Conservation (phyloP, 1,139 yeast genomes). For the Lodderomyces theae region DNA sequence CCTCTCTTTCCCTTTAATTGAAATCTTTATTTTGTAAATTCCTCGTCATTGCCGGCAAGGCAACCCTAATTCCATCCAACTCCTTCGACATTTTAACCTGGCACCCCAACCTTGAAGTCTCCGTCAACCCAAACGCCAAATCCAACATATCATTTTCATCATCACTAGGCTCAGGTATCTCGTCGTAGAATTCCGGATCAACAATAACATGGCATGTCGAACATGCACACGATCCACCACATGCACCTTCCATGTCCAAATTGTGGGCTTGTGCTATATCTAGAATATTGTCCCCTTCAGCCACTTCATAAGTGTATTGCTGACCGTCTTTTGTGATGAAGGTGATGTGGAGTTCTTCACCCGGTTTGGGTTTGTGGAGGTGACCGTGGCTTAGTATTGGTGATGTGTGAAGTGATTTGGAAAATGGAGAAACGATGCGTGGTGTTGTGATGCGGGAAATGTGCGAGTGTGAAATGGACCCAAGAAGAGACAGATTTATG, state of each 20-base stretch:
- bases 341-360: slow-evolving; percentile 87
- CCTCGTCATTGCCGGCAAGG: slow-evolving; percentile 95
- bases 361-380: slow-evolving; percentile 84
- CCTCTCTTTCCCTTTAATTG: slow-evolving; percentile 14
- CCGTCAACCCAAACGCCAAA: slow-evolving; percentile 94
- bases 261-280: slow-evolving; percentile 95
- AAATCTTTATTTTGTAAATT: slow-evolving; percentile 82
- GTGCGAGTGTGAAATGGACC: neutral
- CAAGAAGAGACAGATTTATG: neutral
- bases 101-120: slow-evolving; percentile 94
- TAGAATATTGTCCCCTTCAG: slow-evolving; percentile 86
- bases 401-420: slow-evolving; percentile 13
- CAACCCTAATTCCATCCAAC: slow-evolving; percentile 91
- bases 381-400: slow-evolving; percentile 63
- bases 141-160: slow-evolving; percentile 99
- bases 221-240: slow-evolving; percentile 99
- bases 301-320: slow-evolving; percentile 77
- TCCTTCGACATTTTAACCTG: slow-evolving; percentile 88
- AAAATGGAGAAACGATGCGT: slow-evolving; percentile 18
- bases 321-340: slow-evolving; percentile 90
- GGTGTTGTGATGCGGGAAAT: slow-evolving; percentile 6
- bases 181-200: slow-evolving; percentile 91
- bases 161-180: slow-evolving; percentile 91
- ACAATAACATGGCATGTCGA: slow-evolving; percentile 96
- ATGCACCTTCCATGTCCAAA: slow-evolving; percentile 96